Evolutionary conservation across 2,329 filamentous ascomycete genomes (phyloP), one percentile per base, ranked within the genome.

Genomic region (Rhynchosporium graminicola): DNA sequence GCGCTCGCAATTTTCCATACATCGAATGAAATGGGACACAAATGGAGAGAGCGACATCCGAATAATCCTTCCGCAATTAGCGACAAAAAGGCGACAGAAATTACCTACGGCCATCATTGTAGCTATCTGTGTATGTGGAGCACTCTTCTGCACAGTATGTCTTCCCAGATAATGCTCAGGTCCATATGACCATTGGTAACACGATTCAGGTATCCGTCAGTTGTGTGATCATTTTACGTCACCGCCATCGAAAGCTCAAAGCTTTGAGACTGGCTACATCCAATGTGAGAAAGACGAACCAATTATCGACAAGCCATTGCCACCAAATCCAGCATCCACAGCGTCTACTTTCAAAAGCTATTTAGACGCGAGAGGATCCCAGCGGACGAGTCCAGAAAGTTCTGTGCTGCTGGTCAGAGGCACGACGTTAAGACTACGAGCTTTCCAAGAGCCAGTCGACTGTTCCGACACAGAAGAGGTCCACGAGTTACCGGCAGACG

Each of bases 1-100:
- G 65, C 75, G 76, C 26, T 70, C 68, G 0, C 68, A 69, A 3
- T 79, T 79, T 60, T 78, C 78, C 47, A 72, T 79, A 0, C 77
- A 63, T 48, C 69, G 70, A 54, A 61, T 69, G 31, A 65, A 65
- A 42, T 72, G 69, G 68, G 57, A 63, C 29, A 58, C 65, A 2
- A 63, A 67, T 33, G 40, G 65, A 13, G 8, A 51, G 42, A 48
- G 63, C 47, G 62, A 65, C 15, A 66, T 69, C n/a, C 59, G 56
- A 15, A 38, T 67, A 9, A 72, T 72, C 13, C 45, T 63, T 1
- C 63, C 69, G 33, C 26, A 48, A 5, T 43, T 48, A 7, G 45
- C 45, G 6, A 40, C 28, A 3, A 40, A 20, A 42, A 55, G 42
- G 36, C n/a, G 54, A 51, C 51, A 50, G 12, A 43, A 29, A 12